These are phyloP conservation scores for Neurospora discreta DNA, from an alignment of 495 filamentous ascomycete genomes.

Conservation along the genomic window DNA sequence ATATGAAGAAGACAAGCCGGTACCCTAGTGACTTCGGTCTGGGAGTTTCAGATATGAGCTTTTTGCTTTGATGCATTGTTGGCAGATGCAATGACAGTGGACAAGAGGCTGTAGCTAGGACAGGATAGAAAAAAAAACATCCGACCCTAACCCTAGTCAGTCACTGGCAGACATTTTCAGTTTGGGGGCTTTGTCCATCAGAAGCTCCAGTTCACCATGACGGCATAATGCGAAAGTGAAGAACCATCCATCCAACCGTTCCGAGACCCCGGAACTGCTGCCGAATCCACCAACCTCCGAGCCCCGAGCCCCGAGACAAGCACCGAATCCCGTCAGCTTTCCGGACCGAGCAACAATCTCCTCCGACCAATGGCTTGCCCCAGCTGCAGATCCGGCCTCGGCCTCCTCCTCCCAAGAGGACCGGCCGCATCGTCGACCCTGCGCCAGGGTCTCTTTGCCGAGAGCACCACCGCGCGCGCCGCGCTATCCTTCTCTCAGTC, in stretches of 20 bases:
- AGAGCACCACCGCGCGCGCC: background rate
- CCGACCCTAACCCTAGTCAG: conserved; percentile 18
- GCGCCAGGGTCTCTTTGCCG: conserved; percentile 2
- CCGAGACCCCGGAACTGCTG: background rate
- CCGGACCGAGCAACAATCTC: background rate
- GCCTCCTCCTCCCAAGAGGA: conserved; percentile 4
- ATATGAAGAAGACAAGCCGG: background rate
- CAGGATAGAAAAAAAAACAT: background rate
- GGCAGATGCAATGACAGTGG: background rate
- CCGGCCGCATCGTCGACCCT: conserved; percentile 2
- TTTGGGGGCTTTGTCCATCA: background rate
- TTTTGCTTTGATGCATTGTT: too few relatives aligned
- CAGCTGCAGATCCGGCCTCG: conserved; percentile 14
- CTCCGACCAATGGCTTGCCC: conserved; percentile 18
- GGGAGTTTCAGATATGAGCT: too few relatives aligned
- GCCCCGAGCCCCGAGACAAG: background rate
- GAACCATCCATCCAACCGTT: background rate
- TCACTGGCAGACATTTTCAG: background rate
- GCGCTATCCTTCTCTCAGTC: background rate
- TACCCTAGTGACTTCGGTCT: background rate
- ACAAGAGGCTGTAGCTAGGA: background rate
- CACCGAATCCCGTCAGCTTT: background rate
- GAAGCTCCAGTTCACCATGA: background rate
- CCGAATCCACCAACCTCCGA: conserved; percentile 3
- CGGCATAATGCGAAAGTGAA: background rate